Percentiles rank a stretch among this genome's conserved stretches.
Conservation (phyloP, 495 filamentous ascomycete genomes). For the Lasiosphaeria hispida region DNA sequence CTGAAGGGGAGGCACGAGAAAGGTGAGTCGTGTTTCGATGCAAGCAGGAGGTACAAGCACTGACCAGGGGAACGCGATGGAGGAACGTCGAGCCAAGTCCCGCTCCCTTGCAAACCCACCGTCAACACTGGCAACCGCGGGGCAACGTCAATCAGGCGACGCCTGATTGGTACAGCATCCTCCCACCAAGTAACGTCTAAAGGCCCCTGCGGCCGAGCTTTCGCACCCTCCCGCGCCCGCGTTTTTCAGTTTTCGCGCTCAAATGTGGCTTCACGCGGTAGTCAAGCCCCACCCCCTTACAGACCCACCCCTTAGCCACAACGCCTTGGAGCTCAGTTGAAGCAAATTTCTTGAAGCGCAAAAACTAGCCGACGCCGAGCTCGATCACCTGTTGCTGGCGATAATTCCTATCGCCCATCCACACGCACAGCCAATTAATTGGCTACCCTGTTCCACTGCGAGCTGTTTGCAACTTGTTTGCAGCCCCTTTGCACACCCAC, state of each 20-base stretch:
- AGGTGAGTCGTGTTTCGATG: slow-evolving; percentile 13
- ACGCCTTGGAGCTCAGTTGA: neutral
- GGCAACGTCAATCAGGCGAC: slow-evolving; percentile 34
- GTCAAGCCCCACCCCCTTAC: slow-evolving; percentile 4
- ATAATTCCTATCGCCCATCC: neutral
- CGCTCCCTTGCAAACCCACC: slow-evolving; percentile 27
- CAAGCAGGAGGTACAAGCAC: slow-evolving; percentile 28
- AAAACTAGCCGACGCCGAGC: slow-evolving; percentile 11
- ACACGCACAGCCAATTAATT: slow-evolving; percentile 14
- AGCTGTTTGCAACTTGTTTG: neutral
- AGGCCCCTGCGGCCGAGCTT: slow-evolving; percentile 11
- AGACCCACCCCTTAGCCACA: slow-evolving; percentile 9
- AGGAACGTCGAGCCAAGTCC: slow-evolving; percentile 25
- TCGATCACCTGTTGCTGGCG: neutral
- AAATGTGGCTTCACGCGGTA: slow-evolving; percentile 26
- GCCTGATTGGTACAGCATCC: slow-evolving; percentile 36
- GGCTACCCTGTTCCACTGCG: neutral
- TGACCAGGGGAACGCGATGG: slow-evolving; percentile 25
- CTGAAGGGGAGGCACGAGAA: neutral
- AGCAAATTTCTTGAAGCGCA: slow-evolving; percentile 13
- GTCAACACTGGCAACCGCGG: slow-evolving; percentile 50
- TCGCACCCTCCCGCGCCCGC: slow-evolving; percentile 18
- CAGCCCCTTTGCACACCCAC: neutral
- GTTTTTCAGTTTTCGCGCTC: slow-evolving; percentile 35
- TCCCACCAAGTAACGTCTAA: slow-evolving; percentile 8